These are phyloP conservation scores for Peniophora sp. DNA, from an alignment of 1,284 basidiomycete species.

Conservation along the genomic window DNA sequence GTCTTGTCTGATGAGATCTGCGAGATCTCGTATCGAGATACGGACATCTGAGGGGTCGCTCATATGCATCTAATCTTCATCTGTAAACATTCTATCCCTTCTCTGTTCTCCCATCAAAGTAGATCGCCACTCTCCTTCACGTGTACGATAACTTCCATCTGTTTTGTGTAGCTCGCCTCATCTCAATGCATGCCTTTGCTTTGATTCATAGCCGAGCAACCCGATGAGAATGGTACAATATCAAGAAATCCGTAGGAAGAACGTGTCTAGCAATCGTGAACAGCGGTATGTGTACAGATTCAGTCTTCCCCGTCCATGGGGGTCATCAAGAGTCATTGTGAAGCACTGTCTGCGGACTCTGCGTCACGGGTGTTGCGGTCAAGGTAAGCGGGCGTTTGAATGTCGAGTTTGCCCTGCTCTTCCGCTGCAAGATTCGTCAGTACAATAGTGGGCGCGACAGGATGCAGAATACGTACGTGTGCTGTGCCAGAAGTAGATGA, in stretches of 20 bases:
- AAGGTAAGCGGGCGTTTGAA: constrained; percentile 56
- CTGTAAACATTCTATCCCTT: no score
- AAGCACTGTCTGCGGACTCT: constrained; percentile 14
- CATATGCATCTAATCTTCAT: no score
- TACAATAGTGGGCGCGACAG: constrained; percentile 3
- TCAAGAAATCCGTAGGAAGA: no score
- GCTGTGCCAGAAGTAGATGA: constrained; percentile 78
- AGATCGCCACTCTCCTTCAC: no score
- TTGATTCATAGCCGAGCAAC: no score
- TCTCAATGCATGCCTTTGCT: no score
- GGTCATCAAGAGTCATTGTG: constrained; percentile 1
- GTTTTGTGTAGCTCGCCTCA: no score
- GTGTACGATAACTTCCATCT: no score
- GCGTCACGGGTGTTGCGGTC: constrained; percentile 19
- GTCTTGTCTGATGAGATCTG: not conserved
- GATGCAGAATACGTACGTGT: constrained; percentile 47
- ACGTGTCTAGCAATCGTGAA: not conserved
- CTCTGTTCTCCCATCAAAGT: no score
- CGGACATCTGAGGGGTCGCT: no score
- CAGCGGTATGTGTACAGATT: not conserved
- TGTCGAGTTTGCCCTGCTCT: constrained; percentile 62
- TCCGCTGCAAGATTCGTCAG: constrained; percentile 42
- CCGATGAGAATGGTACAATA: no score
- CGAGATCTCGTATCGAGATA: not conserved
- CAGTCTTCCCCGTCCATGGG: not conserved